Percentiles rank a stretch among this genome's conserved stretches.
Conservation (phyloP, 1,284 basidiomycete species). For the Pyrrhoderma lamaoense region DNA sequence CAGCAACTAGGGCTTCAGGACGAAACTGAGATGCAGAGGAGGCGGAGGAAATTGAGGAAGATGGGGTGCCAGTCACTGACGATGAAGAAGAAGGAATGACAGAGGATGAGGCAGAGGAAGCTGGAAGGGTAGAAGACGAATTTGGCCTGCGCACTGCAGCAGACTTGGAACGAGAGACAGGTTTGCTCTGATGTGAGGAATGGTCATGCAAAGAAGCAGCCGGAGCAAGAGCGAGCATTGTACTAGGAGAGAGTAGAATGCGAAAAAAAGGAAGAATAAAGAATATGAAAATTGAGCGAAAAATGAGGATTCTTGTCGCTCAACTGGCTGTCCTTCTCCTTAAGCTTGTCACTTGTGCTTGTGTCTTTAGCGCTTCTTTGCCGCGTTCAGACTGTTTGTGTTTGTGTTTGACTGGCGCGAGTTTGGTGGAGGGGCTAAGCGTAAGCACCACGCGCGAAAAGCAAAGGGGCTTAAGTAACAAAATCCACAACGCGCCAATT, state of each 20-base stretch:
- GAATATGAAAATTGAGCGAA: too few species aligned
- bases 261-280: neutral
- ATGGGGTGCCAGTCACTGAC: conserved; percentile 21
- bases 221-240: conserved; percentile 27
- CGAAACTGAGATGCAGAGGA: conserved; percentile 17
- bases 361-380: too few species aligned
- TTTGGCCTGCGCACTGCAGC: conserved; percentile 10
- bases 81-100: conserved; percentile 16
- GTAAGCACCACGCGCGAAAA: too few species aligned
- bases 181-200: conserved; percentile 24
- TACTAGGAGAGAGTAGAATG: too few species aligned
- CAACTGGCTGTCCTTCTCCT: too few species aligned
- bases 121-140: conserved; percentile 21
- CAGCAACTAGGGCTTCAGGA: neutral
- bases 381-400: neutral
- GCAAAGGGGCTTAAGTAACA: too few species aligned
- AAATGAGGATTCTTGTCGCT: too few species aligned
- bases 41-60: neutral
- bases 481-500: too few species aligned
- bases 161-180: conserved; percentile 16
- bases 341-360: too few species aligned
- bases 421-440: too few species aligned
- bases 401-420: neutral
- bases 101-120: conserved; percentile 22
- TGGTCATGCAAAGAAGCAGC: conserved; percentile 26